Evolutionary conservation across 2,329 filamentous ascomycete genomes (phyloP).

Genomic region (Talaromyces sp.): DNA sequence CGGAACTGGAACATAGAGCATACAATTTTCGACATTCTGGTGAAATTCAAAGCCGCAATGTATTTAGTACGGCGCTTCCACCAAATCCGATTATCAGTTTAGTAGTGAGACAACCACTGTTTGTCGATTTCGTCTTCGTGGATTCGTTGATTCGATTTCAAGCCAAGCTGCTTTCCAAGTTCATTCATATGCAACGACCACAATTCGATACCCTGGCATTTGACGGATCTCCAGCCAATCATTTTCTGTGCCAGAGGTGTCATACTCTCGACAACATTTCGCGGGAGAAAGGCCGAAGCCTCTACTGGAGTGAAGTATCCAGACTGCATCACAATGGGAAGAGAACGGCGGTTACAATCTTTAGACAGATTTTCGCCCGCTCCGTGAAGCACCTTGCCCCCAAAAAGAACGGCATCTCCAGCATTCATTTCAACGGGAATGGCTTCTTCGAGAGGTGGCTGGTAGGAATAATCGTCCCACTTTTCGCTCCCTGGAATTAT

Average conservation of each 20-base stretch:
- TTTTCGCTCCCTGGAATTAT: conserved; percentile 13
- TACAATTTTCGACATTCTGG: not conserved
- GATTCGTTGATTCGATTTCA: not conserved
- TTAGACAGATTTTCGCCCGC: not conserved
- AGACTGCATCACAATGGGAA: conserved; percentile 2
- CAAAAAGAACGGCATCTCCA: conserved; percentile 6
- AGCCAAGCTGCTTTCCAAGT: not conserved
- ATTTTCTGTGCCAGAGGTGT: conserved; percentile 12
- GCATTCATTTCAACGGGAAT: conserved; percentile 8
- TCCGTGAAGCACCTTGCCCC: conserved; percentile 7
- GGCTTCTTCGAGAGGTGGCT: not conserved
- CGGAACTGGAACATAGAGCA: not conserved
- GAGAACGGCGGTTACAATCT: conserved; percentile 5
- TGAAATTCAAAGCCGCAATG: not conserved
- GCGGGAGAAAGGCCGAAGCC: not conserved
- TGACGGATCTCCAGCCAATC: conserved; percentile 6
- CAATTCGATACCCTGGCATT: not conserved
- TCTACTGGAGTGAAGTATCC: conserved; percentile 8
- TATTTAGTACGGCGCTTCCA: not conserved
- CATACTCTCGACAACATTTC: conserved; percentile 7
- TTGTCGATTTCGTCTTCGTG: not conserved
- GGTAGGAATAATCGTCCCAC: conserved; percentile 5
- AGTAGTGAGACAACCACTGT: not conserved
- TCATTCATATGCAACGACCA: not conserved
- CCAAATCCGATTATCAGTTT: not conserved